Base-by-base conservation (phyloP, 169 alveolate genomes). In the Eimeria acervulina region DNA sequence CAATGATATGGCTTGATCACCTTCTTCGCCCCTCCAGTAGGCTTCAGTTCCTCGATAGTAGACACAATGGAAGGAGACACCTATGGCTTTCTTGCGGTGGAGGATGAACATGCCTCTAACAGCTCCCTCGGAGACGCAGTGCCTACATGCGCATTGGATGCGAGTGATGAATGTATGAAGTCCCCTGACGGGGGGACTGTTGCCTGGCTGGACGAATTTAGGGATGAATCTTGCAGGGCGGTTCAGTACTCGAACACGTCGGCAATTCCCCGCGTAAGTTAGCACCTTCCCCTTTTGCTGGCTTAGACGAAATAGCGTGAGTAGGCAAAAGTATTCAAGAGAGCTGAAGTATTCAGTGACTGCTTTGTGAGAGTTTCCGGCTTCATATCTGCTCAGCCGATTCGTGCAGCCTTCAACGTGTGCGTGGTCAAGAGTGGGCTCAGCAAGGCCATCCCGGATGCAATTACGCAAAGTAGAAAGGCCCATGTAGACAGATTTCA, bases 341-440 rank as follows among this genome's bases (percentile, higher is more conserved):
- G 59, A 28, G n/a, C 3, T 33, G 38, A 51, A 28, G 19, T 36
- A 23, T 61, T 87, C 38, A 36, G 59, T 33, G 19, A 42, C 17
- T 23, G 19, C 51, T n/a, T 33, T 55, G 78, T 87, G 93, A 26
- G 42, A 0, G n/a, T 38, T 55, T 61, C 81, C 26, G 28, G 17
- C 17, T 26, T 42, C 26, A 17, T 63, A 12, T 87, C 8, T 87
- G 42, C 26, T 17, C 93, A 87, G 93, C 59, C 93, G 21, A 61
- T 87, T 4, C 93, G 47, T 40, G 59, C 93, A 40, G 93, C 59
- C 81, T 87, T 87, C 93, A 61, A 87, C 70, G 93, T 87, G 61
- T 87, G 93, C 93, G 63, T 87, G 93, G 72, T 55, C 63, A 87
- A 87, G 81, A 87, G 93, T 87, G 93, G 93, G 66, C 81, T 87